Conservation (phyloP, 2,329 filamentous ascomycete species). For the Cucurbitaria berberidis region DNA sequence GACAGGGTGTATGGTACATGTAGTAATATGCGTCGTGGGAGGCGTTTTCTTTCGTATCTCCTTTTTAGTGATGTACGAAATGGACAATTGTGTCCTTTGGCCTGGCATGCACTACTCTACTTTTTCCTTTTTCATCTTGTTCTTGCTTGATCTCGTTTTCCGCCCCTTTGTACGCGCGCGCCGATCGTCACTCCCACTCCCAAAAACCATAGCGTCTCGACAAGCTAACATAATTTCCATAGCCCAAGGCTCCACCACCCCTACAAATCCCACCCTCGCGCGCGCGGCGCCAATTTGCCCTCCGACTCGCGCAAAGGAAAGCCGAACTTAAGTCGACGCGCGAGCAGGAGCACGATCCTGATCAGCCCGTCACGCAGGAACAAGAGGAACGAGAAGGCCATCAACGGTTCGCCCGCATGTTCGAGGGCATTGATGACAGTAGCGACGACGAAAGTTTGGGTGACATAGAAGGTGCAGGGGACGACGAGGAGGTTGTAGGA, state of each 20-base stretch:
- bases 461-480: conserved; percentile 10
- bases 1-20: conserved; percentile 34
- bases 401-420: conserved; percentile 42
- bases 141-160: not conserved
- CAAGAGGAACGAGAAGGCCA: conserved; percentile 42
- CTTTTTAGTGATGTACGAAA: conserved; percentile 13
- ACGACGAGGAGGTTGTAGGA: conserved; percentile 15
- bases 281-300: conserved; percentile 88
- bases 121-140: not conserved
- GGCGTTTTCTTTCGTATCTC: conserved; percentile 20
- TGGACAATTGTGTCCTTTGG: conserved; percentile 11
- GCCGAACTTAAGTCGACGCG: conserved; percentile 36
- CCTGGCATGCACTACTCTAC: conserved; percentile 4
- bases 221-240: conserved; percentile 30
- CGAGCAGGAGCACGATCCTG: conserved; percentile 26
- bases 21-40: conserved; percentile 39
- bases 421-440: conserved; percentile 41
- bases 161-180: conserved; percentile 3
- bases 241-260: conserved; percentile 53
- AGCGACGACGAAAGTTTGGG: conserved; percentile 35
- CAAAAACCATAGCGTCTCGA: conserved; percentile 40
- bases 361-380: conserved; percentile 24
- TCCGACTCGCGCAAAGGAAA: conserved; percentile 69
- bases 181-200: conserved; percentile 7
- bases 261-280: conserved; percentile 87